Evolutionary conservation across 495 filamentous ascomycete genomes (phyloP), one percentile per base, ranked within the genome.

Genomic region (Hyaloscypha hepaticicola): DNA sequence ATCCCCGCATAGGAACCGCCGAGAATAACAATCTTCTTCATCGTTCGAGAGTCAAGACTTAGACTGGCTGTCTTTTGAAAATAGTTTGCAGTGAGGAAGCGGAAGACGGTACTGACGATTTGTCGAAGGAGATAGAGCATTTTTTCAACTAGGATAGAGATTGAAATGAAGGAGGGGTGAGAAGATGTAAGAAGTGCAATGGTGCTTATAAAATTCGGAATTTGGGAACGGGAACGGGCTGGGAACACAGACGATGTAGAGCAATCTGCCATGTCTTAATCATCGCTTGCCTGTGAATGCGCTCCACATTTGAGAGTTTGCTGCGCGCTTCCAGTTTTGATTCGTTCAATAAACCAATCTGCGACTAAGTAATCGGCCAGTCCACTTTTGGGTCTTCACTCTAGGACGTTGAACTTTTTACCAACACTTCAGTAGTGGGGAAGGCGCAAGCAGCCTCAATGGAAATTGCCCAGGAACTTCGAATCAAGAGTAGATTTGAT

Each of bases 21-120:
- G 3, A 78, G 65, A 34, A 78, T 69, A 22, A 77, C 68, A 45
- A 77, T 77, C 31, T 65, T 63, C 60, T 68, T 71, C 58, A 65
- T 64, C 19, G 25, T 58, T 57, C 14, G 19, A 49, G 59, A 11
- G 19, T 55, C 22, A 16, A 53, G 26, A 24, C 6, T 65, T 56
- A 6, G 3, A 38, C 12, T 51, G 21, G 26, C 4, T 60, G 45
- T 31, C 55, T 49, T 11, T 51, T 33, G 45, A 38, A 69, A 66
- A 51, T 63, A 69, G 25, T 31, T 59, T 4, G 28, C 63, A 7
- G 62, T 65, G 58, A 65, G 62, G 45, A 69, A 65, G 41, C 57
- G 57, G 27, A 62, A 45, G 33, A 55, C 33, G 28, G 31, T 48
- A 33, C 24, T 62, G 53, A 69, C 25, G 45, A 50, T 34, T 61